Evolutionary conservation across 2,329 filamentous ascomycete genomes (phyloP).

Genomic region (Aspergillus sp.): DNA sequence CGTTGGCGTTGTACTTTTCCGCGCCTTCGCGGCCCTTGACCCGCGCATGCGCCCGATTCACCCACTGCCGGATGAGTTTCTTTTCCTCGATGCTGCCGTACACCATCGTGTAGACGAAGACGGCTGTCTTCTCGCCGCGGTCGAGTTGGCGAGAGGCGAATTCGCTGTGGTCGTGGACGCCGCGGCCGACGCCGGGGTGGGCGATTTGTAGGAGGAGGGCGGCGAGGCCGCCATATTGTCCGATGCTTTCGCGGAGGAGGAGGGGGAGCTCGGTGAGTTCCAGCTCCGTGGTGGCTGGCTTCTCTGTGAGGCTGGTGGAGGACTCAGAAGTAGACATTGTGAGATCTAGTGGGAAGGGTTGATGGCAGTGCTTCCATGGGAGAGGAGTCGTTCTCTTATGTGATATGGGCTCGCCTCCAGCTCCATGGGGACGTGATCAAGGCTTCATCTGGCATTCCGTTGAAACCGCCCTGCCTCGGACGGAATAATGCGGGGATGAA

Average conservation of each 20-base stretch:
- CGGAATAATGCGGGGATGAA: background rate
- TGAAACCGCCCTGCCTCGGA: background rate
- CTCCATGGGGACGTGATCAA: background rate
- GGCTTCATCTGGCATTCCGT: background rate
- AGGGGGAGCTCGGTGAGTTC: background rate
- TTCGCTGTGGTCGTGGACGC: slow-evolving; percentile 8
- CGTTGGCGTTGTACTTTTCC: slow-evolving; percentile 4
- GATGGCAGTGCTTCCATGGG: background rate
- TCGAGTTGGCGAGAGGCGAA: slow-evolving; percentile 5
- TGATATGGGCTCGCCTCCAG: background rate
- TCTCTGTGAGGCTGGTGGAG: background rate
- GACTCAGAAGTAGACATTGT: background rate
- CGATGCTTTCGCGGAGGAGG: slow-evolving; percentile 4
- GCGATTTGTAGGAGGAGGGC: slow-evolving; percentile 10
- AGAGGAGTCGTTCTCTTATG: too few species aligned
- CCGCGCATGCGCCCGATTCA: background rate
- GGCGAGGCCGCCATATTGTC: background rate
- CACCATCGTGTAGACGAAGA: slow-evolving; percentile 8
- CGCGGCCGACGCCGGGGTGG: slow-evolving; percentile 6
- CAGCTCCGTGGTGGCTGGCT: background rate
- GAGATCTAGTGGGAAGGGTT: background rate
- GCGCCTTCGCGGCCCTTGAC: slow-evolving; percentile 1
- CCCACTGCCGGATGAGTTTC: background rate
- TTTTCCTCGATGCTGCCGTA: slow-evolving; percentile 6
- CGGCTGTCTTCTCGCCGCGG: slow-evolving; percentile 1